Evolutionary conservation across 306 rosid genomes (phyloP).

Genomic region (Astragalus membranaceus): DNA sequence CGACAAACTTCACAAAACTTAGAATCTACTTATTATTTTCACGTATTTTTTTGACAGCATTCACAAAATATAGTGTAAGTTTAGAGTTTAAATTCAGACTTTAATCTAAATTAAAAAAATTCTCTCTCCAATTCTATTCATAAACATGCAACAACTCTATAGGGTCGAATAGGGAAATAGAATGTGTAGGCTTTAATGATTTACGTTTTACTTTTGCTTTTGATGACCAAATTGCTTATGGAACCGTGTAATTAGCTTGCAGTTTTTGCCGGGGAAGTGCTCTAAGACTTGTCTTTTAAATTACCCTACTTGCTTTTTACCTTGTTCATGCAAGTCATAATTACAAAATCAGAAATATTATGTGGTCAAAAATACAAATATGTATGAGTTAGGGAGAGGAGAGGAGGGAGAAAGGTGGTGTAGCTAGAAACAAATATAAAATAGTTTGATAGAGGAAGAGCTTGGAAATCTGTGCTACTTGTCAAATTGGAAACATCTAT

Average conservation of each 20-base stretch:
- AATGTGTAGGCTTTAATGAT: constrained; percentile 48
- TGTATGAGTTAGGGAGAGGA: not conserved
- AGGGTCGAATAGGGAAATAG: constrained; percentile 33
- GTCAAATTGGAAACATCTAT: constrained; percentile 29
- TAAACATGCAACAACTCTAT: not conserved
- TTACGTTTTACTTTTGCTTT: constrained; percentile 36
- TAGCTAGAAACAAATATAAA: not conserved
- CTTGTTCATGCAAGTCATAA: not conserved
- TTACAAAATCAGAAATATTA: constrained; percentile 7
- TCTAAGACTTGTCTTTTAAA: constrained; percentile 25
- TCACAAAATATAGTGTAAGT: too few species aligned
- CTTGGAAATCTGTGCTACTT: not conserved
- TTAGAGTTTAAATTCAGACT: too few species aligned
- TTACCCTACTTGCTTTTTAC: constrained; percentile 15
- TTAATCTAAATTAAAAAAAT: not conserved
- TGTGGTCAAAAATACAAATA: not conserved
- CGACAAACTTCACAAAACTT: too few species aligned
- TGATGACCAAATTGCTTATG: constrained; percentile 43
- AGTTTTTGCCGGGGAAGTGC: constrained; percentile 33
- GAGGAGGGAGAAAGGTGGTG: not conserved
- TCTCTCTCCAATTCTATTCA: not conserved
- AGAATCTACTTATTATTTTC: too few species aligned
- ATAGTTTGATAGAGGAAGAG: not conserved
- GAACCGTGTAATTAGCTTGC: constrained; percentile 40
- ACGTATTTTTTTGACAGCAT: too few species aligned